Percentiles rank a stretch among this genome's conserved stretches.
These are phyloP conservation scores for Naganishia sp. DNA, from an alignment of 1,284 basidiomycete species.

Conservation along the genomic window DNA sequence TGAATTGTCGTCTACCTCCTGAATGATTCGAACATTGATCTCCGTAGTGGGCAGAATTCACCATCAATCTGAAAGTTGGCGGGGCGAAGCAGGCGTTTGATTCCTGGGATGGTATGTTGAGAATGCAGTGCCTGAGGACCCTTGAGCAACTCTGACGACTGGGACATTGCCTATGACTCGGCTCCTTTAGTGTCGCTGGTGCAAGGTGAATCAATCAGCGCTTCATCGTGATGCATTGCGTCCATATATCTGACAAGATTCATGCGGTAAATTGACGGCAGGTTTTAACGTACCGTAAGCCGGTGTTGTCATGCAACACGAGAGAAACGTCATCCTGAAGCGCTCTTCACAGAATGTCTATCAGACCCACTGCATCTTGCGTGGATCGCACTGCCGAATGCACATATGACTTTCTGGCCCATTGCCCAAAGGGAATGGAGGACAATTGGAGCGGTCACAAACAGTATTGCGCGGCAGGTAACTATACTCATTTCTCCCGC, in stretches of 20 bases:
- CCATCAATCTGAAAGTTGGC: neutral
- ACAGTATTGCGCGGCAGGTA: conserved; percentile 4
- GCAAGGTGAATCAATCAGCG: neutral
- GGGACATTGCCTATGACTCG: no score
- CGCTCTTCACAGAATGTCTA: neutral
- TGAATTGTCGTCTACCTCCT: neutral
- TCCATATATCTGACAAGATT: neutral
- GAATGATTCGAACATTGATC: neutral
- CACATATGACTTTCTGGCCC: conserved; percentile 4
- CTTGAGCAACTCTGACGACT: no score
- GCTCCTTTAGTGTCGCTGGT: neutral
- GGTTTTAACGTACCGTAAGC: conserved; percentile 10
- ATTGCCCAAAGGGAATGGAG: conserved; percentile 12
- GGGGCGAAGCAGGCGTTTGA: neutral
- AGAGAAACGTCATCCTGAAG: neutral
- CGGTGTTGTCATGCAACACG: neutral
- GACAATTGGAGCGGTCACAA: conserved; percentile 4
- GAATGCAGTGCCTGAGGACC: neutral
- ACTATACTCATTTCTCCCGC: neutral
- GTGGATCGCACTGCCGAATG: conserved; percentile 10
- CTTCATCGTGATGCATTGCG: neutral
- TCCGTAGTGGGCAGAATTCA: conserved; percentile 6
- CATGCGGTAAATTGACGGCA: neutral
- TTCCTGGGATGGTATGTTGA: conserved; percentile 6
- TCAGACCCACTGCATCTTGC: neutral